These are phyloP conservation scores for Kwoniella sp. DNA, from an alignment of 768 basidiomycete genomes.

Conservation along the genomic window DNA sequence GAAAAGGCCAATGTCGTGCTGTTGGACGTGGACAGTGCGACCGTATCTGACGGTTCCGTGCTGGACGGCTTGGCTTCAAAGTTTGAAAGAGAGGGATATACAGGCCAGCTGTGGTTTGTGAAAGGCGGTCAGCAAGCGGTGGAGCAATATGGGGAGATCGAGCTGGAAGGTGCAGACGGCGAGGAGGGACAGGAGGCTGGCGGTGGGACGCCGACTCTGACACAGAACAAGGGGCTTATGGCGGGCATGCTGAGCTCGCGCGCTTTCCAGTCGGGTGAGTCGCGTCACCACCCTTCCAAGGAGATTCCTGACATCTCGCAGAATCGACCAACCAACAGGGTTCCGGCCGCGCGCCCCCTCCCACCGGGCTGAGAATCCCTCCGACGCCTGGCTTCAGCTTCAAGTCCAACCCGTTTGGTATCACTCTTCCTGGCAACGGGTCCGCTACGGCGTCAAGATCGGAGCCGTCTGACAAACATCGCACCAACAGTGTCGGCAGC, in stretches of 20 bases:
- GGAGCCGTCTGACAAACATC: no score
- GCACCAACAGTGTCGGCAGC: constrained; percentile 1
- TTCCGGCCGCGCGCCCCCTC: constrained; percentile 8
- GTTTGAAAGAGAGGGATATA: constrained; percentile 54
- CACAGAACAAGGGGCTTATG: constrained; percentile 8
- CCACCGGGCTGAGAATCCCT: constrained; percentile 9
- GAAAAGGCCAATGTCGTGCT: constrained; percentile 61
- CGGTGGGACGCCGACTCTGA: background rate
- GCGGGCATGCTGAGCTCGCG: constrained; percentile 44
- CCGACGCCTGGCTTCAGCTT: constrained; percentile 9
- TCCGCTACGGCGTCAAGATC: constrained; percentile 2
- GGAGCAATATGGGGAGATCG: constrained; percentile 56
- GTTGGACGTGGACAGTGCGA: constrained; percentile 72
- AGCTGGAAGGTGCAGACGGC: constrained; percentile 55
- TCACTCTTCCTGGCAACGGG: background rate
- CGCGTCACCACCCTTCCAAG: background rate
- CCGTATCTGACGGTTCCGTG: constrained; percentile 57
- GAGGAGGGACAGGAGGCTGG: constrained; percentile 21
- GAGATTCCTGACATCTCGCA: constrained; percentile 2
- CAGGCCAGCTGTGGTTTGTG: constrained; percentile 69
- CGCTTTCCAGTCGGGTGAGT: constrained; percentile 51
- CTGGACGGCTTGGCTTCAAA: constrained; percentile 50
- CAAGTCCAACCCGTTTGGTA: constrained; percentile 7
- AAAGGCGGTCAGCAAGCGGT: constrained; percentile 62
- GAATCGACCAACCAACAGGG: constrained; percentile 39